Evolutionary conservation across 805 yeast genomes (phyloP).

Genomic region (Wickerhamomyces subpelliculosus): DNA sequence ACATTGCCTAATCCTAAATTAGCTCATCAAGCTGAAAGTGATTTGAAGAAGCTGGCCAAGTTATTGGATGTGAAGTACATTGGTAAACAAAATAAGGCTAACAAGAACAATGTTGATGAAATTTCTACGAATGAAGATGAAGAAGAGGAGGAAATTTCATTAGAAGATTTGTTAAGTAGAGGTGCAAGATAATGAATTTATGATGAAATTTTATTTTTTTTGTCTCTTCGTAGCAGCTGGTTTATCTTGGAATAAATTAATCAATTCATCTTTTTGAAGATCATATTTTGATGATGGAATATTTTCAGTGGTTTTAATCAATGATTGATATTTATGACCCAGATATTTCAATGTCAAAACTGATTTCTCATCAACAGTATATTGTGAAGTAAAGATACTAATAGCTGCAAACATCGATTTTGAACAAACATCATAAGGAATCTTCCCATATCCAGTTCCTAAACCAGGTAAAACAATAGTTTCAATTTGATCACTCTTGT

Average conservation of each 20-base stretch:
- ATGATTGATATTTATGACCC: conserved; percentile 4
- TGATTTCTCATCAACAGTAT: conserved; percentile 2
- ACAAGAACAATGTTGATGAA: conserved; percentile 7
- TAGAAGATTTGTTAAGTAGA: conserved; percentile 8
- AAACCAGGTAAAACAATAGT: conserved; percentile 29
- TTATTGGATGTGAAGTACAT: conserved; percentile 15
- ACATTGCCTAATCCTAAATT: conserved; percentile 11
- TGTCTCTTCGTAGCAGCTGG: too few species aligned
- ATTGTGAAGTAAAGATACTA: conserved; percentile 14
- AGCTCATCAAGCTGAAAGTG: conserved; percentile 5
- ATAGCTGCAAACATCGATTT: conserved; percentile 31
- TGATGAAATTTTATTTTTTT: too few species aligned
- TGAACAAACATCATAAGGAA: conserved; percentile 26
- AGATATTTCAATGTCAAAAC: conserved; percentile 4
- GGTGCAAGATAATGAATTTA: too few species aligned
- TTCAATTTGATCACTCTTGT: conserved; percentile 18
- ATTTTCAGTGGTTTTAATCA: background rate
- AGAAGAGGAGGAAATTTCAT: conserved; percentile 6
- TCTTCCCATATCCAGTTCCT: conserved; percentile 33
- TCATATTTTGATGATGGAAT: background rate
- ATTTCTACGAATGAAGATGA: conserved; percentile 4
- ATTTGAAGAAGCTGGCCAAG: conserved; percentile 6
- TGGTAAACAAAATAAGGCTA: background rate
- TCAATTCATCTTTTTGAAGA: conserved; percentile 1
- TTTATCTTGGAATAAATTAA: conserved; percentile 1